phyloP scores from a whole-genome alignment of 2,329 filamentous ascomycete species.

The Penicillium sp. region DNA sequence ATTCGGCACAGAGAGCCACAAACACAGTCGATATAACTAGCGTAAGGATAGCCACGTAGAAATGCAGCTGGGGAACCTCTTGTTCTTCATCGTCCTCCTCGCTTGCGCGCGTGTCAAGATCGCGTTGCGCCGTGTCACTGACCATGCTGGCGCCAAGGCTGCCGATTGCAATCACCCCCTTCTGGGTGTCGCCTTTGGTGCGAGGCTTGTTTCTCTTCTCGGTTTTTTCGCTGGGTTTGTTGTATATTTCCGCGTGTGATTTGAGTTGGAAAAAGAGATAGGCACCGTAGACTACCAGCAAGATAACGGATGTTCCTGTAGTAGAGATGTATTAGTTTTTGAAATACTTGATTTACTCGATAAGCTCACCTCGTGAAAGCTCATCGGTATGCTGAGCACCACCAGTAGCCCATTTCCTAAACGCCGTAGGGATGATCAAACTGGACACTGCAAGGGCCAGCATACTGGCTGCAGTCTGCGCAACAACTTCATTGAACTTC shows the following conservation, averaged over 20 bases:
- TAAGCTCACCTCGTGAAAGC: constrained; percentile 11
- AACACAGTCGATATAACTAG: constrained; percentile 70
- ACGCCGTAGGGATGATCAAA: constrained; percentile 87
- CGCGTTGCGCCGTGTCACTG: constrained; percentile 48
- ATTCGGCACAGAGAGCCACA: constrained; percentile 72
- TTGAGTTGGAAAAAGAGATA: constrained; percentile 91
- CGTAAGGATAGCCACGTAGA: constrained; percentile 67
- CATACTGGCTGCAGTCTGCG: constrained; percentile 80
- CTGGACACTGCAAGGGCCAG: constrained; percentile 74
- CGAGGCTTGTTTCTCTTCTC: constrained; percentile 50
- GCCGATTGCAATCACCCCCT: constrained; percentile 52
- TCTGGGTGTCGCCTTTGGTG: constrained; percentile 46
- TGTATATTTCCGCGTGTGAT: constrained; percentile 77
- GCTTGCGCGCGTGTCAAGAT: constrained; percentile 27
- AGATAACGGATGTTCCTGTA: constrained; percentile 63
- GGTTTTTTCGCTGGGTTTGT: constrained; percentile 72
- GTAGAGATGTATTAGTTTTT: constrained; percentile 24
- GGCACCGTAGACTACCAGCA: constrained; percentile 75
- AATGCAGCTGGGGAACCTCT: constrained; percentile 70
- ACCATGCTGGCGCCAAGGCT: constrained; percentile 50
- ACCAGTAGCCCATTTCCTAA: constrained; percentile 56
- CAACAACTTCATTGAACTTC: constrained; percentile 87
- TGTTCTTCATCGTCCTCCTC: constrained; percentile 62
- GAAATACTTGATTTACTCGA: neutral
- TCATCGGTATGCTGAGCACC: constrained; percentile 12